phyloP scores from a whole-genome alignment of 352 stramenopile genomes.

The Globisporangium sylvaticum region DNA sequence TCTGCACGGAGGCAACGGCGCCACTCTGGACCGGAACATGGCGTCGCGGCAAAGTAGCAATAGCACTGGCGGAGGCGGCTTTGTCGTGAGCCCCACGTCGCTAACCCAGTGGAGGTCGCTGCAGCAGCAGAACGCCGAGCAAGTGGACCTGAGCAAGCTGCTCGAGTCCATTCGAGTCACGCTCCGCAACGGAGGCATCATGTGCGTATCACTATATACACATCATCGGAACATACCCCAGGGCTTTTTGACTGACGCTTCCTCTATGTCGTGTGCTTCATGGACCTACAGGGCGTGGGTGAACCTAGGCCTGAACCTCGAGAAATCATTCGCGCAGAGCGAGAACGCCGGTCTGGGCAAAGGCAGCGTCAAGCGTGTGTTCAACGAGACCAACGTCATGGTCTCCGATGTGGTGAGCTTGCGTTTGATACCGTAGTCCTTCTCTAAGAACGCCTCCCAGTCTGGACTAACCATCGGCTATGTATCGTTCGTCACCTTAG shows the following conservation, averaged over 20 bases:
- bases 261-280: neutral
- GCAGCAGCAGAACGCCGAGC: slow-evolving; percentile 61
- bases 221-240: no score
- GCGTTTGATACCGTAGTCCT: neutral
- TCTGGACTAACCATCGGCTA: neutral
- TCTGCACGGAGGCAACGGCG: slow-evolving; percentile 2
- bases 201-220: no score
- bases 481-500: slow-evolving; percentile 15
- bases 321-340: slow-evolving; percentile 36
- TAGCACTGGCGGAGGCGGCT: neutral
- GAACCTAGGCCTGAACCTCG: slow-evolving; percentile 38
- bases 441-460: no score
- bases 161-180: slow-evolving; percentile 34
- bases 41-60: neutral
- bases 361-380: slow-evolving; percentile 50
- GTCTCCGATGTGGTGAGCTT: slow-evolving; percentile 61
- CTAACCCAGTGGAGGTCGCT: slow-evolving; percentile 67
- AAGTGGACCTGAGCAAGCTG: slow-evolving; percentile 49
- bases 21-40: neutral
- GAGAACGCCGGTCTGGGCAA: slow-evolving; percentile 44
- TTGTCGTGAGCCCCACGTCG: slow-evolving; percentile 29
- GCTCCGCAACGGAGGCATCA: slow-evolving; percentile 40
- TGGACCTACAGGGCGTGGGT: slow-evolving; percentile 42
- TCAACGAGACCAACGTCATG: slow-evolving; percentile 39
- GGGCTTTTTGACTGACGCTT: neutral